Percentiles rank a stretch among this genome's conserved stretches.
phyloP scores from a whole-genome alignment of 768 basidiomycete genomes.

The Agaricus sinodeliciosus region DNA sequence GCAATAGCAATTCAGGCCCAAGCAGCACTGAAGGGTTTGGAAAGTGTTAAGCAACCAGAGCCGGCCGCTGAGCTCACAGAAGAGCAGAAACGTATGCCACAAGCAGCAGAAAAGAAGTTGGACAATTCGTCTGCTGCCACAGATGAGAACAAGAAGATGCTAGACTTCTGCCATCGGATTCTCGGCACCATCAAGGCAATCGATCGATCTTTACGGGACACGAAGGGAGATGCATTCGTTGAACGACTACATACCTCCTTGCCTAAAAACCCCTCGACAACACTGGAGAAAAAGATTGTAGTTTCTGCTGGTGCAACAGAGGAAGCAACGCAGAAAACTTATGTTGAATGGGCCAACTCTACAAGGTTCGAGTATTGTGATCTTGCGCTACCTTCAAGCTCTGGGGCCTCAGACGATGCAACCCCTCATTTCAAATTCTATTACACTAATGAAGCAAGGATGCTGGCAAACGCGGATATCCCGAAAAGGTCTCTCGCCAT shows the following conservation, averaged over 20 bases:
- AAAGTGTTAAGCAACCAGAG: slow-evolving; percentile 50
- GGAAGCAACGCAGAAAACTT: slow-evolving; percentile 60
- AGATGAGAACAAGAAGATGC: slow-evolving; percentile 75
- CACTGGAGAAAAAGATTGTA: slow-evolving; percentile 15
- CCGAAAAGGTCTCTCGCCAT: slow-evolving; percentile 91
- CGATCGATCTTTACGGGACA: slow-evolving; percentile 81
- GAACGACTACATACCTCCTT: slow-evolving; percentile 68
- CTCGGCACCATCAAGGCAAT: slow-evolving; percentile 77
- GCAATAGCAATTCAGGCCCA: slow-evolving; percentile 89
- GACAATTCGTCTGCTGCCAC: slow-evolving; percentile 39
- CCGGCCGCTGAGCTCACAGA: slow-evolving; percentile 67
- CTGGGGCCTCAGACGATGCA: slow-evolving; percentile 37
- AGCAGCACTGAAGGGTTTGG: slow-evolving; percentile 84
- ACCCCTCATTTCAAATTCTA: slow-evolving; percentile 76
- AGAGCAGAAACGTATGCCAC: slow-evolving; percentile 84
- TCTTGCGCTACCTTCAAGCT: slow-evolving; percentile 42
- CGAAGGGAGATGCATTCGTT: slow-evolving; percentile 85
- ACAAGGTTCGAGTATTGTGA: slow-evolving; percentile 92
- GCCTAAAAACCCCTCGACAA: slow-evolving; percentile 59
- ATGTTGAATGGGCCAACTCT: slow-evolving; percentile 78
- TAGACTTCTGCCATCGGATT: slow-evolving; percentile 82
- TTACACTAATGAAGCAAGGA: slow-evolving; percentile 77
- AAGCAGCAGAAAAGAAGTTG: slow-evolving; percentile 59
- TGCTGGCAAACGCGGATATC: slow-evolving; percentile 79
- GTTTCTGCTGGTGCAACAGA: slow-evolving; percentile 37